These are phyloP conservation scores for Aspergillus melleus DNA, from an alignment of 2,329 filamentous ascomycete genomes.

Conservation along the genomic window DNA sequence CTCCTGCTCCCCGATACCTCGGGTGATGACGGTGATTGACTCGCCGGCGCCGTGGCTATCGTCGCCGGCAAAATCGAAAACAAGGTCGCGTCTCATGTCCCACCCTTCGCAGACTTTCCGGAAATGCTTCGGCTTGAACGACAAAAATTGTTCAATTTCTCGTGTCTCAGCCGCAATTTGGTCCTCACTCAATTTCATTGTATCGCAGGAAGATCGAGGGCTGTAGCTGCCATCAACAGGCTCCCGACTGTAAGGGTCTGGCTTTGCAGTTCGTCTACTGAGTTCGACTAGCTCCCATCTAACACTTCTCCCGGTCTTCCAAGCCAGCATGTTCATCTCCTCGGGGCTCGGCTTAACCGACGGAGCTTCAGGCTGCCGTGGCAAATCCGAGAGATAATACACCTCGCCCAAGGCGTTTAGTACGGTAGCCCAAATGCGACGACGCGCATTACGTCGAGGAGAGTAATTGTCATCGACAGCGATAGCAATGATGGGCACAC, in stretches of 20 bases:
- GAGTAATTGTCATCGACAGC: constrained; percentile 82
- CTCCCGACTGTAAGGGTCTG: constrained; percentile 71
- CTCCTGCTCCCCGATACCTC: constrained; percentile 64
- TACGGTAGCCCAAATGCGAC: constrained; percentile 85
- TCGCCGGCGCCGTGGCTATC: constrained; percentile 77
- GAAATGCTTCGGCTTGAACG: constrained; percentile 74
- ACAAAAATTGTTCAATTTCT: constrained; percentile 76
- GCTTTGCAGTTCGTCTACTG: constrained; percentile 69
- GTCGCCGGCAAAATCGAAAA: constrained; percentile 86
- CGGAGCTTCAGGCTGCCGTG: constrained; percentile 54
- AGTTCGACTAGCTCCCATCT: constrained; percentile 80
- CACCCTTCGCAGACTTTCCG: constrained; percentile 76
- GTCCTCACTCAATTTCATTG: constrained; percentile 67
- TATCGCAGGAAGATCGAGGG: constrained; percentile 73
- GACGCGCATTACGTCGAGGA: constrained; percentile 64
- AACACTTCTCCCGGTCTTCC: constrained; percentile 75
- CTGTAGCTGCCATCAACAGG: constrained; percentile 73
- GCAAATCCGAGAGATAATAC: constrained; percentile 76
- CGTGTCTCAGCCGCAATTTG: constrained; percentile 74
- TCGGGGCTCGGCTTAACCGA: constrained; percentile 47
- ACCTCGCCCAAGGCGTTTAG: constrained; percentile 91
- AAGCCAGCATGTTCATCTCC: constrained; percentile 67
- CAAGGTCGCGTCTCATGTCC: constrained; percentile 85
- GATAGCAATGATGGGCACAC: constrained; percentile 85
- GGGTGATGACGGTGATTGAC: constrained; percentile 70